Conservation (phyloP, 192 early-diverging fungal genomes). For the Paraglomus brasilianum region DNA sequence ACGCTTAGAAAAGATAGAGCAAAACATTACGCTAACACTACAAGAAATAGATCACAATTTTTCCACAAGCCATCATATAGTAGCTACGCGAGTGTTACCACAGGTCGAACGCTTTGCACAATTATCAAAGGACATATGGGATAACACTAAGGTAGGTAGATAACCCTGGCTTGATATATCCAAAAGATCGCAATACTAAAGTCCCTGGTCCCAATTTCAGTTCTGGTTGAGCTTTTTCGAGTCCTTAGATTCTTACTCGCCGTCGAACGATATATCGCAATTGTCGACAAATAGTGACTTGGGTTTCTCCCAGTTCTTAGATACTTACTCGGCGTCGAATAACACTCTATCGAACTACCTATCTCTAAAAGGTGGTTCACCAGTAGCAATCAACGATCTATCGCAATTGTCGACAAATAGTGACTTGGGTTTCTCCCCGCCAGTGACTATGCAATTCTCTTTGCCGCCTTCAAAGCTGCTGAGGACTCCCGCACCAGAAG, state of each 20-base stretch:
- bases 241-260: slow-evolving; percentile 24
- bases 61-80: slow-evolving; percentile 50
- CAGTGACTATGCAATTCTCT: slow-evolving; percentile 38
- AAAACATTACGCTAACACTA: slow-evolving; percentile 54
- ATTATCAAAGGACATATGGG: slow-evolving; percentile 43
- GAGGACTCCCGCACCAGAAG: slow-evolving; percentile 35
- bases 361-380: no score
- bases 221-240: slow-evolving; percentile 29
- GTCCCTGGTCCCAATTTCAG: background rate
- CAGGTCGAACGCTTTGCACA: slow-evolving; percentile 49
- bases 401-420: background rate
- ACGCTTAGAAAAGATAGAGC: slow-evolving; percentile 50
- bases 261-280: slow-evolving; percentile 4
- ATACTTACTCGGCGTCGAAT: no score
- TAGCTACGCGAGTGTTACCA: slow-evolving; percentile 49
- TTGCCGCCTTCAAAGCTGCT: slow-evolving; percentile 30
- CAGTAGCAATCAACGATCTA: no score
- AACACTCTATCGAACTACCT: no score
- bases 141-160: slow-evolving; percentile 40
- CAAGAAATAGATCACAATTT: slow-evolving; percentile 60
- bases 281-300: slow-evolving; percentile 14
- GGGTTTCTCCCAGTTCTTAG: slow-evolving; percentile 32
- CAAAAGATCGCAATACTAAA: no score
- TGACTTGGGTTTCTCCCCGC: slow-evolving; percentile 34
- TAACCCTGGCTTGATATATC: no score